A percentile compares a stretch with the other conserved stretches of the same genome.
phyloP scores from a whole-genome alignment of 352 stramenopile species.

The Globisporangium spiculum region DNA sequence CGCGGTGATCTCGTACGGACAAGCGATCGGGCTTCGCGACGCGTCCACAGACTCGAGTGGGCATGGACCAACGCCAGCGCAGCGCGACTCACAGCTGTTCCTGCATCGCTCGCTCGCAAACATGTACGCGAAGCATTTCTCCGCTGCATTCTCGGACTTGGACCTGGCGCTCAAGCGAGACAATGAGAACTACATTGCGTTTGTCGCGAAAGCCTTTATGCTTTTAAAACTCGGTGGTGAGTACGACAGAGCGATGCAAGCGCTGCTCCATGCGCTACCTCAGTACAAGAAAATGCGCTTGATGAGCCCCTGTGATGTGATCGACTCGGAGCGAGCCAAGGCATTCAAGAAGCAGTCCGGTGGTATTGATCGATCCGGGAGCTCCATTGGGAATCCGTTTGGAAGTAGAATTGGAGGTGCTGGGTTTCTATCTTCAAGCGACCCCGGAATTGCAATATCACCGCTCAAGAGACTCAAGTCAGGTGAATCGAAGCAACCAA shows the following conservation, averaged over 20 bases:
- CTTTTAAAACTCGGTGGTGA: conserved; percentile 21
- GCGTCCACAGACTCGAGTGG: neutral
- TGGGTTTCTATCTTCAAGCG: neutral
- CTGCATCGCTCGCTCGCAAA: conserved; percentile 34
- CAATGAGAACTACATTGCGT: conserved; percentile 40
- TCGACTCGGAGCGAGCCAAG: conserved; percentile 26
- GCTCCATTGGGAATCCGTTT: conserved; percentile 14
- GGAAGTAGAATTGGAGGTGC: neutral
- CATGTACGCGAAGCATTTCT: conserved; percentile 23
- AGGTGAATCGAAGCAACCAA: neutral
- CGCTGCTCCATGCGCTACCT: conserved; percentile 32
- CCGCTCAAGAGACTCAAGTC: neutral
- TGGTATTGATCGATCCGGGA: conserved; percentile 1
- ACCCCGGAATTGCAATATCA: neutral
- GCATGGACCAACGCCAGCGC: neutral
- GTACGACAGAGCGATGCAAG: conserved; percentile 16
- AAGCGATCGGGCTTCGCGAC: conserved; percentile 29
- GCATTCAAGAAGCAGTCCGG: conserved; percentile 16
- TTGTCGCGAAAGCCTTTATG: conserved; percentile 41
- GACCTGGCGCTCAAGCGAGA: conserved; percentile 40
- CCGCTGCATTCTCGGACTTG: conserved; percentile 28
- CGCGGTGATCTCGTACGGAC: conserved; percentile 34
- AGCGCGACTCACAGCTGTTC: conserved; percentile 33
- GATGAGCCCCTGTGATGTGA: conserved; percentile 21
- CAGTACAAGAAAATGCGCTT: conserved; percentile 35